Evolutionary conservation across 495 filamentous ascomycete genomes (phyloP).

Genomic region (Annulohypoxylon bovei): DNA sequence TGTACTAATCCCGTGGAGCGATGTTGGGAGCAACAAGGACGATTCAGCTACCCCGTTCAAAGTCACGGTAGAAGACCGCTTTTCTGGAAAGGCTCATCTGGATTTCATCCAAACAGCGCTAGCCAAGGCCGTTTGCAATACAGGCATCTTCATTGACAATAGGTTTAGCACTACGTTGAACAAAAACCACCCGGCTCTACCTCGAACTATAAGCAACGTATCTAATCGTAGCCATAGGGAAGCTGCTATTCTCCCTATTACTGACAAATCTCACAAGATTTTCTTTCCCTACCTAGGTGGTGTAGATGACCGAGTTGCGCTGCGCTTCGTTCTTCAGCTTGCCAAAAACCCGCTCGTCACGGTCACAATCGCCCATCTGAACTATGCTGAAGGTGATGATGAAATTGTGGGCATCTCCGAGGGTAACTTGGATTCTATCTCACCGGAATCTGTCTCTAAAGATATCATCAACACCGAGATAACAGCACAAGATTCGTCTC

Average conservation of each 20-base stretch:
- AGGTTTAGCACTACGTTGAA: constrained; percentile 64
- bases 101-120: constrained; percentile 74
- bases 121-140: constrained; percentile 67
- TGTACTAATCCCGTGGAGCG: constrained; percentile 90
- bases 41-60: constrained; percentile 55
- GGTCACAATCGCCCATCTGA: constrained; percentile 71
- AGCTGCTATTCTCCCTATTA: constrained; percentile 57
- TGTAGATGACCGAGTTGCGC: constrained; percentile 80
- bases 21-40: constrained; percentile 79
- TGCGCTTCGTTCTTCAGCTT: constrained; percentile 83
- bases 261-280: constrained; percentile 81
- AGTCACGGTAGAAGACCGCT: constrained; percentile 56
- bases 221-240: constrained; percentile 67
- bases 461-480: constrained; percentile 46
- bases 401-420: constrained; percentile 44
- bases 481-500: constrained; percentile 63
- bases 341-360: constrained; percentile 80
- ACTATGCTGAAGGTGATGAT: constrained; percentile 43
- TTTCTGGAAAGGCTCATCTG: constrained; percentile 65
- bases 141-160: constrained; percentile 85
- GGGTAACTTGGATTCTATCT: constrained; percentile 40
- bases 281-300: constrained; percentile 91
- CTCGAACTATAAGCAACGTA: constrained; percentile 63
- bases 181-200: constrained; percentile 49
- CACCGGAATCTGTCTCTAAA: constrained; percentile 35